Base-by-base conservation (phyloP, 306 rosid genomes). In the Cucurbita moschata region DNA sequence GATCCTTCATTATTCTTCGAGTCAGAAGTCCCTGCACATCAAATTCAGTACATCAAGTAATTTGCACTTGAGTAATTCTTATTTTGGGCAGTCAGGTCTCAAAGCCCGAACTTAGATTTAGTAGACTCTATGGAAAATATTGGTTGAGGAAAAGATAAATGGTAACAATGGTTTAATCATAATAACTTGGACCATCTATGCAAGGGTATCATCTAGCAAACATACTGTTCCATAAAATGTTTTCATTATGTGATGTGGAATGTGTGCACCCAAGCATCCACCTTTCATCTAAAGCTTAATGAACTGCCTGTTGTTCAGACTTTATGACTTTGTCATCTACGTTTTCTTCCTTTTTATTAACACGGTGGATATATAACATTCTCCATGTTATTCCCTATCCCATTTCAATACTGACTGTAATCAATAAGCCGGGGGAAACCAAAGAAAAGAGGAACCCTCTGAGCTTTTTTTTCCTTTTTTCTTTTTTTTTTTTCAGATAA, bases 1-100 rank as follows among this genome's bases (percentile, higher is more conserved):
- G 89, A 79, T 14, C 15, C 74, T 59, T 79, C 83, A 35, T 15
- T 79, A 44, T 57, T 79, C 75, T 80, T 87, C 55, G 88, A 70
- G 58, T 82, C 73, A 64, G 97, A 82, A 54, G 81, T 82, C 82
- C 88, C 98, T 90, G 95, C 85, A 75, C 19, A 77, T 55, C 18
- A 76, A 81, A 79, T 87, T 49, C 57, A 44, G 80, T 43, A 73
- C 52, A n/a, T 79, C n/a, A 73, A 66, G 56, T 35, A 58, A 38
- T 54, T 77, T 8, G 54, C 14, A 39, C 37, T 76, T 16, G 65
- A 66, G 54, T 44, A 66, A 66, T 66, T n/a, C 15, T 63, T 63
- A 63, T 40, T 68, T 35, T 44, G 12, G 39, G 50, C 44, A 71
- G 35, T 52, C 49, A 35, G 49, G 60, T 71, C 44, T 35, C 15